phyloP scores from a whole-genome alignment of 495 filamentous ascomycete species.

The Ascodesmis nigricans region DNA sequence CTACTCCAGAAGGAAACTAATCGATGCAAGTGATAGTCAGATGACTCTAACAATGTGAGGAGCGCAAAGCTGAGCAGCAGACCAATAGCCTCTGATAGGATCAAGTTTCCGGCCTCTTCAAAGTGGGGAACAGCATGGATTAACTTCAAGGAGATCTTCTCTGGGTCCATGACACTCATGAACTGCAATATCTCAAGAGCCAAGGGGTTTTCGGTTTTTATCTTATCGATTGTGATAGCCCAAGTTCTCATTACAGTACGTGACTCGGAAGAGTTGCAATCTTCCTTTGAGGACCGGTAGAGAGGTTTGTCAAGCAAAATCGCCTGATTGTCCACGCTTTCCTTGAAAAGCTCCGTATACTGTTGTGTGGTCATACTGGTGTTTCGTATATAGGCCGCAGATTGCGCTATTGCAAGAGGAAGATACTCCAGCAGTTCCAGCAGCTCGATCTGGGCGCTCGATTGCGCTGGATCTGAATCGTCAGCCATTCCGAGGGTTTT shows the following conservation, averaged over 20 bases:
- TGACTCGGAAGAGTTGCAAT: too few species aligned
- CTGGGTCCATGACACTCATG: slow-evolving; percentile 1
- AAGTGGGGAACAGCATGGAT: background rate
- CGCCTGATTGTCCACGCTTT: background rate
- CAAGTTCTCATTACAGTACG: slow-evolving; percentile 12
- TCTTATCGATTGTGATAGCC: slow-evolving; percentile 12
- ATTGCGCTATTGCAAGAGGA: slow-evolving; percentile 20
- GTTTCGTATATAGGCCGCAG: slow-evolving; percentile 18
- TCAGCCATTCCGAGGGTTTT: background rate
- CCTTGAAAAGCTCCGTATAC: slow-evolving; percentile 4
- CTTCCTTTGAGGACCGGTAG: too few species aligned
- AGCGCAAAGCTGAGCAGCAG: slow-evolving; percentile 2
- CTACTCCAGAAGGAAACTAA: background rate
- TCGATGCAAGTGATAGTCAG: slow-evolving; percentile 3
- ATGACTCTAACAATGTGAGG: background rate
- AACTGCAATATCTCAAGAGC: background rate
- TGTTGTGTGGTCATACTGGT: slow-evolving; percentile 6
- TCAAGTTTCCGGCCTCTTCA: background rate
- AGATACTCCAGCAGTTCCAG: slow-evolving; percentile 16
- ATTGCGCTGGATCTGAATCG: background rate
- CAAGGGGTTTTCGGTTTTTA: background rate
- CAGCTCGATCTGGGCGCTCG: slow-evolving; percentile 1
- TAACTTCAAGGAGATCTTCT: background rate
- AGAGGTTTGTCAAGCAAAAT: background rate
- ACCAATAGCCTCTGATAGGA: background rate